Percentiles rank a stretch among this genome's conserved stretches.
These are phyloP conservation scores for Medicago lupulina DNA, from an alignment of 306 rosid species.

Conservation along the genomic window DNA sequence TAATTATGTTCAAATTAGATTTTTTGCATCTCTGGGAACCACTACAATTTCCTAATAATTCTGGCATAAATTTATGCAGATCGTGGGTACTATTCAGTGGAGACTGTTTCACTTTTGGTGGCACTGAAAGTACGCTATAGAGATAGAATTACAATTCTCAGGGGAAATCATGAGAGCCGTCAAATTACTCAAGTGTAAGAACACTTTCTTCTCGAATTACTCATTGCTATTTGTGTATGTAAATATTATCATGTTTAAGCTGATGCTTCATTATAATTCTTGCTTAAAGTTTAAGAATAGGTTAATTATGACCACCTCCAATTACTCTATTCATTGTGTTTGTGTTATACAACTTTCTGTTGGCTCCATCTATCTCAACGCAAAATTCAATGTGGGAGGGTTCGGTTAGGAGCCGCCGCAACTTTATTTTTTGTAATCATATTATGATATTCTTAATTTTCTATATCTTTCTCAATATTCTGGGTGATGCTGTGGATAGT, in stretches of 20 bases:
- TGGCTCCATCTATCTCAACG: slow-evolving; percentile 22
- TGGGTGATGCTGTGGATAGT: not conserved
- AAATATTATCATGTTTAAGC: slow-evolving; percentile 21
- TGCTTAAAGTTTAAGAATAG: slow-evolving; percentile 25
- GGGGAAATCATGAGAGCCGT: slow-evolving; percentile 98
- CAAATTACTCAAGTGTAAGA: slow-evolving; percentile 99
- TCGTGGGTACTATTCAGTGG: slow-evolving; percentile 82
- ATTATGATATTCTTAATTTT: not conserved
- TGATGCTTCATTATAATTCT: slow-evolving; percentile 28
- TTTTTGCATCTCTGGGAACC: slow-evolving; percentile 19
- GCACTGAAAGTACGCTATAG: slow-evolving; percentile 96
- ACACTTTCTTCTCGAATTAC: slow-evolving; percentile 34
- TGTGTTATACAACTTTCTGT: not conserved
- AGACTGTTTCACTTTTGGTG: slow-evolving; percentile 95
- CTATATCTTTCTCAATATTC: not conserved
- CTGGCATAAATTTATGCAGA: slow-evolving; percentile 60
- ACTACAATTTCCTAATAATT: slow-evolving; percentile 39
- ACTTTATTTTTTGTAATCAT: slow-evolving; percentile 30
- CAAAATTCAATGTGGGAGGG: not conserved
- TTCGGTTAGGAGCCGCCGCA: slow-evolving; percentile 7
- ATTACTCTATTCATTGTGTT: slow-evolving; percentile 23
- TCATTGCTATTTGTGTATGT: not conserved
- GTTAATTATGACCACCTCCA: not conserved
- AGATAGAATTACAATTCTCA: slow-evolving; percentile 97
- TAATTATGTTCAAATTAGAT: slow-evolving; percentile 25